phyloP scores from a whole-genome alignment of 345 rosid species.

The Gossypium thurberi region DNA sequence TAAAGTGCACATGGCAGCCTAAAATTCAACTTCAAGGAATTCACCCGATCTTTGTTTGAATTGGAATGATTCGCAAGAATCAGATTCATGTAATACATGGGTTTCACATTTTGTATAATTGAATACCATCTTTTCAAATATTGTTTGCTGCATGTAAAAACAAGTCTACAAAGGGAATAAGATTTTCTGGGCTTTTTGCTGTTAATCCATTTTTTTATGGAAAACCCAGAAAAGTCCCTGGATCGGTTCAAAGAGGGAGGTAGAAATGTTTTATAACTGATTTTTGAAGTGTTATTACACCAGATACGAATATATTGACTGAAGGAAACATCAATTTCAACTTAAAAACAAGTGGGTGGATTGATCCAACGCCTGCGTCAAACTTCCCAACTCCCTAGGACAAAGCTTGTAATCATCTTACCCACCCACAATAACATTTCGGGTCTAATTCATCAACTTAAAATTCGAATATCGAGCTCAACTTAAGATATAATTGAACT shows the following conservation, averaged over 20 bases:
- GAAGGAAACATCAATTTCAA: not conserved
- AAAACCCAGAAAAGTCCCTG: not conserved
- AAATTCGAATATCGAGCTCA: too few relatives aligned
- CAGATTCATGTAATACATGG: not conserved
- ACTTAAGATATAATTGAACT: too few relatives aligned
- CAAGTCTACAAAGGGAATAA: not conserved
- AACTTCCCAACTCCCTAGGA: too few relatives aligned
- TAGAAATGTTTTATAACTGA: not conserved
- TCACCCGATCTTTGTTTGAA: not conserved
- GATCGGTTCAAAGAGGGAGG: not conserved
- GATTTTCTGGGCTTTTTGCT: not conserved
- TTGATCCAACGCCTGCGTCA: not conserved
- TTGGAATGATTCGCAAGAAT: not conserved
- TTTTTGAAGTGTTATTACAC: not conserved
- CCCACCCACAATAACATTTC: too few relatives aligned
- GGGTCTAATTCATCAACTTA: too few relatives aligned
- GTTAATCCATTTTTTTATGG: not conserved
- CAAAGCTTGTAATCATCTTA: too few relatives aligned
- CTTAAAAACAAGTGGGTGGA: not conserved
- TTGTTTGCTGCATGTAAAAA: not conserved
- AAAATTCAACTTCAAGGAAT: not conserved
- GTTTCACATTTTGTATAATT: not conserved
- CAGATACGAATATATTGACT: not conserved
- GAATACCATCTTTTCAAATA: not conserved
- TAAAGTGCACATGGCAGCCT: not conserved